Evolutionary conservation across 2,329 filamentous ascomycete species (phyloP), one percentile per base, ranked within the genome.

Genomic region (Mycosphaerelloides madeirae): DNA sequence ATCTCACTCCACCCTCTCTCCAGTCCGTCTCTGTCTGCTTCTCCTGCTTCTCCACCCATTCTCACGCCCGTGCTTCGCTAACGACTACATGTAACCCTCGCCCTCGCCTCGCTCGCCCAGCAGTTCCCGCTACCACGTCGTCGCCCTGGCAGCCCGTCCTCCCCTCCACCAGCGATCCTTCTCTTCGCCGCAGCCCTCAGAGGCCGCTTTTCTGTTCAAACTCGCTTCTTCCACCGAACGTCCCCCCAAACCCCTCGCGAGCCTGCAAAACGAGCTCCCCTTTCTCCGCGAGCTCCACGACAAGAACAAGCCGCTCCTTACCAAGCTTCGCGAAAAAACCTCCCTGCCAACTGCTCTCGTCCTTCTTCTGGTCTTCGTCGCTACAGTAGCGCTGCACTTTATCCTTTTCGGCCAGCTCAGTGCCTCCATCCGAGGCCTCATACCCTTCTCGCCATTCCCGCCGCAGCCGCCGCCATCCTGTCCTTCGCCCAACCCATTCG

Each of bases 401-500:
- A 43, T 46, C 39, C 31, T 49, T 11, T 37, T 31, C 4, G 18
- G 11, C 37, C 43, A 7, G 40, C 40, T 19, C 28, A 40, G 29
- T 32, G 40, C 16, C 31, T 45, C 48, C 43, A 18, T 36, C 13
- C 35, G 29, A 49, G 14, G 35, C 44, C 29, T 50, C 38, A 7
- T 38, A 46, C 38, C 40, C 32, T 29, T 19, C 40, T 34, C 34
- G 22, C 22, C 22, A 12, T 43, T 50, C 35, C 48, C 46, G 4
- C 41, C 48, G 18, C 47, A 49, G 14, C 54, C 52, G 22, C 56
- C 54, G 32, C 52, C 49, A n/a, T 58, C 54, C 41, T 62, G 60
- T 44, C 60, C 61, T 6, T 44, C 55, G 22, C 56, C 58, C 29
- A 64, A 65, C 29, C 60, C 62, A 12, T 66, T 66, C 38, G 46